Conservation (phyloP, 163 green algal species). For the Chlorella variabilis region DNA sequence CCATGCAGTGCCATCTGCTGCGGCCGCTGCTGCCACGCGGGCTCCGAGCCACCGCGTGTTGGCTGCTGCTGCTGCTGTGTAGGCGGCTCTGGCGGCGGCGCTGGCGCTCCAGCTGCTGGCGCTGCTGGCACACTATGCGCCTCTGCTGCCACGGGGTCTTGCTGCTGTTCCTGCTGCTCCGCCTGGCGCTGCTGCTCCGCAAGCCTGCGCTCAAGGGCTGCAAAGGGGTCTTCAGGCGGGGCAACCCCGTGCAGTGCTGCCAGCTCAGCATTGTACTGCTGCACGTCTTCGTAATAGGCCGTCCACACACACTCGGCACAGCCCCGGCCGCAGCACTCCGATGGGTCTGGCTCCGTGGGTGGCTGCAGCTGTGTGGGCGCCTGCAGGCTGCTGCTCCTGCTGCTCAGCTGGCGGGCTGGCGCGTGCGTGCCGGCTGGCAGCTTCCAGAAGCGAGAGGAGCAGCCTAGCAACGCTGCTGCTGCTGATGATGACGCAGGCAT, state of each 20-base stretch:
- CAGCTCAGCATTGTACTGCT: slow-evolving; percentile 35
- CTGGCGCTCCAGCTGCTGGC: neutral
- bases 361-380: neutral
- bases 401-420: neutral
- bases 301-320: slow-evolving; percentile 60
- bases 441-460: too few relatives aligned
- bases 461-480: neutral
- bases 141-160: neutral
- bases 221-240: slow-evolving; percentile 47
- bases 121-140: too few relatives aligned
- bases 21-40: too few relatives aligned
- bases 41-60: too few relatives aligned
- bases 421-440: neutral
- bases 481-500: neutral
- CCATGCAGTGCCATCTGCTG: too few relatives aligned
- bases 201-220: slow-evolving; percentile 46
- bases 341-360: slow-evolving; percentile 34
- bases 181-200: neutral
- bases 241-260: slow-evolving; percentile 16
- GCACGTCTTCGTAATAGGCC: slow-evolving; percentile 41
- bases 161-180: neutral
- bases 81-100: neutral
- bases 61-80: neutral
- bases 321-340: slow-evolving; percentile 52
- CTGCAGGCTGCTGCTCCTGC: neutral